Evolutionary conservation across 257 asterid genomes (phyloP).

Genomic region (Jacaranda mimosifolia): DNA sequence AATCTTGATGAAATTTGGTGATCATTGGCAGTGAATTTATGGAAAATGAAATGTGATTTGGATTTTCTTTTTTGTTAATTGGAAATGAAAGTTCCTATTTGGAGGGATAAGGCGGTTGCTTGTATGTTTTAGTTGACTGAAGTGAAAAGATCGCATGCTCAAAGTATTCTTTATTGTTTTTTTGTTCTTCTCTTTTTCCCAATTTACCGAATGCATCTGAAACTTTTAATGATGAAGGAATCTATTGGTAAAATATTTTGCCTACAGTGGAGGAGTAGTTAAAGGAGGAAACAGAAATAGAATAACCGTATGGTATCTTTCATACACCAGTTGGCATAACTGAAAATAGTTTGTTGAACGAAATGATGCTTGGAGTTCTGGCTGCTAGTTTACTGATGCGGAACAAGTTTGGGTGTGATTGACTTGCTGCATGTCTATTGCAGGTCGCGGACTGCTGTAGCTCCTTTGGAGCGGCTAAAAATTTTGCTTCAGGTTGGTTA

Average conservation of each 20-base stretch:
- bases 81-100: constrained; percentile 18
- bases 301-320: neutral
- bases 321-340: neutral
- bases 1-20: constrained; percentile 15
- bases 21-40: constrained; percentile 14
- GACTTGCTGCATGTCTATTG: constrained; percentile 35
- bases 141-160: constrained; percentile 24
- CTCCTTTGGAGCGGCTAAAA: constrained; percentile 97
- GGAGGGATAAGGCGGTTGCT: neutral
- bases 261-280: constrained; percentile 15
- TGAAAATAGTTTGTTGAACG: constrained; percentile 18
- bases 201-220: constrained; percentile 5
- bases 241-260: neutral
- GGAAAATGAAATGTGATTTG: constrained; percentile 14
- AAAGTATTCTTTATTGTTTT: neutral
- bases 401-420: constrained; percentile 1
- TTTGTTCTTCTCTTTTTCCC: neutral
- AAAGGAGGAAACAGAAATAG: neutral
- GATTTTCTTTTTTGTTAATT: constrained; percentile 1
- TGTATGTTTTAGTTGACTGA: constrained; percentile 17
- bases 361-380: constrained; percentile 8
- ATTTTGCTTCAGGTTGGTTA: constrained; percentile 86
- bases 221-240: constrained; percentile 11
- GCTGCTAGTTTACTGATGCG: constrained; percentile 17
- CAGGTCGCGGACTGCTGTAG: constrained; percentile 99